A percentile compares a stretch with the other conserved stretches of the same genome.
Evolutionary conservation across 352 stramenopile species (phyloP).

Genomic region (Globisporangium splendens): DNA sequence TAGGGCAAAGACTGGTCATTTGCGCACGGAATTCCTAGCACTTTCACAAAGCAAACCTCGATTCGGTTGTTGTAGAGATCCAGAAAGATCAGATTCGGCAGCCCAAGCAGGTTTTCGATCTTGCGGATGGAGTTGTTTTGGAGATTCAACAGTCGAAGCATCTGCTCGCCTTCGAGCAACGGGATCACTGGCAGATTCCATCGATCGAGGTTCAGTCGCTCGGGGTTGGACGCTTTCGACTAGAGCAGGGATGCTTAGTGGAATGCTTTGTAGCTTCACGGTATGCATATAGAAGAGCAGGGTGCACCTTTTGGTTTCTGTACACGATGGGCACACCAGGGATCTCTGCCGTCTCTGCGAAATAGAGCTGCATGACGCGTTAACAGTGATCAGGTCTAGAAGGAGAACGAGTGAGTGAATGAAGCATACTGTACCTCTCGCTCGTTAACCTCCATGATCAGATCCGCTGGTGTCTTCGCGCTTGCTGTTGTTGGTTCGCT

Average conservation of each 20-base stretch:
- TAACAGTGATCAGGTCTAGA: too few species aligned
- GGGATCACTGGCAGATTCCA: slow-evolving; percentile 75
- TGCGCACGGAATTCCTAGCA: not conserved
- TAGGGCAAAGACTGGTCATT: not conserved
- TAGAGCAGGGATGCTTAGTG: slow-evolving; percentile 7
- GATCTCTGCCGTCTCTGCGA: slow-evolving; percentile 64
- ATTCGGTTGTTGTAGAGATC: slow-evolving; percentile 93
- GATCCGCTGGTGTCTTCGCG: slow-evolving; percentile 6
- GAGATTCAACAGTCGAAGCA: slow-evolving; percentile 87
- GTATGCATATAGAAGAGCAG: not conserved
- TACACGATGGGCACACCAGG: slow-evolving; percentile 73
- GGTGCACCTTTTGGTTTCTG: slow-evolving; percentile 54
- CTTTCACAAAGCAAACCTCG: slow-evolving; percentile 30
- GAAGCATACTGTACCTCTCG: slow-evolving; percentile 29
- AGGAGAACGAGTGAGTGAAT: too few species aligned
- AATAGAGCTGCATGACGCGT: slow-evolving; percentile 45
- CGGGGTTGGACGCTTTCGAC: slow-evolving; percentile 64
- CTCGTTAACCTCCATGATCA: slow-evolving; percentile 19
- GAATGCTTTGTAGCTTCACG: not conserved
- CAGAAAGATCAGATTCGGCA: slow-evolving; percentile 91
- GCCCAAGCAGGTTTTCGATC: slow-evolving; percentile 81
- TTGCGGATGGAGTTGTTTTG: slow-evolving; percentile 89
- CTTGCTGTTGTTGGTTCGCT: not conserved
- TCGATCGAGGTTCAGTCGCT: slow-evolving; percentile 89
- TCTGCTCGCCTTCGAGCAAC: slow-evolving; percentile 87